Evolutionary conservation across 805 yeast species (phyloP), one percentile per base, ranked within the genome.

Genomic region (Nakazawaea wyomingensis): DNA sequence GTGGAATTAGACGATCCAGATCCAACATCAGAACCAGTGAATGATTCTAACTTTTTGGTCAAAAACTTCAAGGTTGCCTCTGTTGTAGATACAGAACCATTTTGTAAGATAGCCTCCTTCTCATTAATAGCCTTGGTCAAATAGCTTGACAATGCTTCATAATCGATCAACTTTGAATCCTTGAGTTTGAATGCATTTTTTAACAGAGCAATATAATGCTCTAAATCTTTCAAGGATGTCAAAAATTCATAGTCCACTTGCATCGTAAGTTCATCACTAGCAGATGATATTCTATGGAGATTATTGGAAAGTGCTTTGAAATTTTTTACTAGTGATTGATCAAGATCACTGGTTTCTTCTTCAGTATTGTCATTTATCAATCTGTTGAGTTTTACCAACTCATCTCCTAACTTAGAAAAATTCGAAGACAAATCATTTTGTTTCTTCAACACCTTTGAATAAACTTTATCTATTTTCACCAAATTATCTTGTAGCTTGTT

Each of bases 81-180:
- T 1, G 67, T 53, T 1, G 66, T 48, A 2, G 65, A 47, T 1
- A 63, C 57, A 9, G 65, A 55, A 1, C 68, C 67, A 4, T 67
- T 67, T 41, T 55, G 56, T 39, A 60, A 45, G 19, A 64, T 36
- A 43, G 56, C 41, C 4, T 58, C 57, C 51, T 80, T 78, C 51
- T 91, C 98, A 31, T 66, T 65, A 38, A 75, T 71, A 0, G 95
- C 80, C 54, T 86, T 84, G 32, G 72, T 70, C 44, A 89, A 66
- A 62, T 91, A 91, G 43, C 85, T 95, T 31, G 78, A 76, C 34
- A 91, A 68, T 40, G 85, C 95, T 57, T 93, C 97, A 55, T 83
- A 82, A 59, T 91, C 99, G 21, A 91, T 76, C 53, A 86, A 90
- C 60, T 90, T 90, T 57, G 88, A 89, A 55, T 91, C 98, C 50